Conservation (phyloP, 1,139 yeast species). For the Saccharomycopsis crataegensis region DNA sequence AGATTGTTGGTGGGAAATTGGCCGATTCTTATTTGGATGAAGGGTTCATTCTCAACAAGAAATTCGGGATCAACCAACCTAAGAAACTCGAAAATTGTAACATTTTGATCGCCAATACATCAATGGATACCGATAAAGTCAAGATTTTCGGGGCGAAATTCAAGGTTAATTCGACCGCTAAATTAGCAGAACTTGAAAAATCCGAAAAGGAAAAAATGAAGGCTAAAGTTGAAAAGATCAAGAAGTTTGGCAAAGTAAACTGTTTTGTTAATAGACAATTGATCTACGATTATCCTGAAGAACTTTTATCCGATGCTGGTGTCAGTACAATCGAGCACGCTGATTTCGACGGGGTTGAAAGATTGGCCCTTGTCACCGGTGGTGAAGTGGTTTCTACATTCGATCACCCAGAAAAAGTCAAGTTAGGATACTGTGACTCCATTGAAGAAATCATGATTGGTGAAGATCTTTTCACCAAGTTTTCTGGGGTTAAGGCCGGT, state of each 20-base stretch:
- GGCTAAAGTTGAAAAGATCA: conserved; percentile 78
- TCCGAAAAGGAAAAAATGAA: conserved; percentile 96
- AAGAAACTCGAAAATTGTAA: conserved; percentile 76
- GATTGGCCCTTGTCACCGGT: conserved; percentile 93
- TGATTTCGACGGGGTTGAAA: conserved; percentile 96
- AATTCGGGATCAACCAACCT: conserved; percentile 92
- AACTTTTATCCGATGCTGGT: conserved; percentile 77
- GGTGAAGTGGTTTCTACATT: conserved; percentile 98
- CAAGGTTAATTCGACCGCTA: conserved; percentile 91
- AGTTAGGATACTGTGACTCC: conserved; percentile 78
- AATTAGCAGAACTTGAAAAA: conserved; percentile 89
- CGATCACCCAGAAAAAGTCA: conserved; percentile 82
- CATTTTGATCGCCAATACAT: conserved; percentile 88
- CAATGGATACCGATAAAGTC: conserved; percentile 96
- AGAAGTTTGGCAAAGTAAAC: conserved; percentile 71
- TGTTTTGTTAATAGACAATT: conserved; percentile 93
- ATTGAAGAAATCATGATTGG: conserved; percentile 93
- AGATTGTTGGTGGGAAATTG: conserved; percentile 88
- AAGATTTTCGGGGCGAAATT: conserved; percentile 97
- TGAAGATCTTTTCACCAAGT: conserved; percentile 75
- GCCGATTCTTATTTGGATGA: conserved; percentile 92
- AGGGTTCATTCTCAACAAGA: conserved; percentile 86
- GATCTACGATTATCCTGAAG: conserved; percentile 97
- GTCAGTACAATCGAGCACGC: conserved; percentile 96
- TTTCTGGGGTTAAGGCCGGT: conserved; percentile 91